A percentile compares a stretch with the other conserved stretches of the same genome.
Conservation (phyloP, 2,329 filamentous ascomycete species). For the Aureobasidium sp. region DNA sequence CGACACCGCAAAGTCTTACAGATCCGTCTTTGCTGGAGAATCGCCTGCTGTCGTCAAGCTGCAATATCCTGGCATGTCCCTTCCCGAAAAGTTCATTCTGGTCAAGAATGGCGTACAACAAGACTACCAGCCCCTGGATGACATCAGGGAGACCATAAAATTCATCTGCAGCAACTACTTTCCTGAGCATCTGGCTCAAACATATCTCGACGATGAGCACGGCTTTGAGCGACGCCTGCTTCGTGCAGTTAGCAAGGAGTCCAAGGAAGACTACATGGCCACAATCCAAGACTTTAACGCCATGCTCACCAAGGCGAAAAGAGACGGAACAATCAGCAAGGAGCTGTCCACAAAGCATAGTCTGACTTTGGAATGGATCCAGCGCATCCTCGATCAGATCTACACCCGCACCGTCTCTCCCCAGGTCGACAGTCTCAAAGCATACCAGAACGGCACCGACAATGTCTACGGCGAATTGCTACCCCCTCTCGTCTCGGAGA, state of each 20-base stretch:
- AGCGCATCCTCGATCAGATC: slow-evolving; percentile 65
- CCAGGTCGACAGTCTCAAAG: slow-evolving; percentile 71
- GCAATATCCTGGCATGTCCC: slow-evolving; percentile 73
- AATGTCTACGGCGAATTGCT: slow-evolving; percentile 93
- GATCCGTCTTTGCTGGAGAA: slow-evolving; percentile 41
- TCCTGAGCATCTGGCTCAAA: slow-evolving; percentile 58
- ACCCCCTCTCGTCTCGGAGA: slow-evolving; percentile 73
- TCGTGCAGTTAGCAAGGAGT: slow-evolving; percentile 61
- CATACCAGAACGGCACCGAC: slow-evolving; percentile 84
- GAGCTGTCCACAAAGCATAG: slow-evolving; percentile 63
- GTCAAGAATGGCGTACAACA: slow-evolving; percentile 54
- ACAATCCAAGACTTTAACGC: slow-evolving; percentile 73
- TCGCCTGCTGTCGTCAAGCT: slow-evolving; percentile 48
- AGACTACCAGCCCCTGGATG: slow-evolving; percentile 57
- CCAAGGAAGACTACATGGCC: slow-evolving; percentile 59
- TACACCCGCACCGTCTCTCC: slow-evolving; percentile 91
- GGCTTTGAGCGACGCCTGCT: slow-evolving; percentile 73
- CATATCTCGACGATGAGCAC: slow-evolving; percentile 63
- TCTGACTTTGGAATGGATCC: slow-evolving; percentile 63
- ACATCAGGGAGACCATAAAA: slow-evolving; percentile 51
- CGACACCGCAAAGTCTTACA: slow-evolving; percentile 41
- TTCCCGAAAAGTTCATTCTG: slow-evolving; percentile 67
- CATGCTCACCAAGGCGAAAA: slow-evolving; percentile 57
- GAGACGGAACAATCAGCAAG: slow-evolving; percentile 63
- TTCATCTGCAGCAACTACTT: slow-evolving; percentile 68